Base-by-base conservation (phyloP, 345 rosid genomes). In the Anacardium occidentale region DNA sequence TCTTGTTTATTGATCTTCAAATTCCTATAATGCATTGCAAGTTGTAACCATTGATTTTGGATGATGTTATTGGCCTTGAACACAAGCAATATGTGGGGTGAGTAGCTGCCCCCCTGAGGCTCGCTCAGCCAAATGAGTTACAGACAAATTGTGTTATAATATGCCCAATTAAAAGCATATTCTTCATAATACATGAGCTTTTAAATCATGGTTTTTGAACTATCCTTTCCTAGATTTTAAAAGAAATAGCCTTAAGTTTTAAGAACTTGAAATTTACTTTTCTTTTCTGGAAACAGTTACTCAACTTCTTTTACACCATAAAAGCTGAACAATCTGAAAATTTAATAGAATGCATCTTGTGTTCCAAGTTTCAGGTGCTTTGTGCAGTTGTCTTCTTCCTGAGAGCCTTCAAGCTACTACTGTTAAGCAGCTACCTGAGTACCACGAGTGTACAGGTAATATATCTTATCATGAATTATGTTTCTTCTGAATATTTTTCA, bases 351-450 rank as follows among this genome's bases (percentile, higher is more conserved):
- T 74, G 54, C 24, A 4, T 59, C 21, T n/a, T 51, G 6, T 57
- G 51, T 55, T 77, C 62, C 50, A 62, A 77, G 48, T 54, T 69
- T 66, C 82, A 90, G 92, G 96, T 75, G 69, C 87, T 54, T 56
- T 90, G 47, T 90, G 92, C 50, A 83, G 90, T 69, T 90, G 96
- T 69, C 81, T 90, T 68, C 92, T 90, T 80, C 96, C 96, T 47
- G 96, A 90, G 78, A 85, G 88, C 80, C 89, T 88, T 80, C 92
- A 90, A 85, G 92, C 80, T 55, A 88, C 89, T 24, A 72, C 87
- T 24, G 92, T 90, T 47, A 90, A 88, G 71, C 87, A 81, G 83
- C 65, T 83, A 62, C 89, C 89, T 1, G 91, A 88, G 52, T 85
- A 85, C 79, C 86, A 80, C 0, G 91, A 86, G 62, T 69, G 66